Evolutionary conservation across 805 yeast species (phyloP), one percentile per base, ranked within the genome.

Genomic region (Maudiozyma turicensis): DNA sequence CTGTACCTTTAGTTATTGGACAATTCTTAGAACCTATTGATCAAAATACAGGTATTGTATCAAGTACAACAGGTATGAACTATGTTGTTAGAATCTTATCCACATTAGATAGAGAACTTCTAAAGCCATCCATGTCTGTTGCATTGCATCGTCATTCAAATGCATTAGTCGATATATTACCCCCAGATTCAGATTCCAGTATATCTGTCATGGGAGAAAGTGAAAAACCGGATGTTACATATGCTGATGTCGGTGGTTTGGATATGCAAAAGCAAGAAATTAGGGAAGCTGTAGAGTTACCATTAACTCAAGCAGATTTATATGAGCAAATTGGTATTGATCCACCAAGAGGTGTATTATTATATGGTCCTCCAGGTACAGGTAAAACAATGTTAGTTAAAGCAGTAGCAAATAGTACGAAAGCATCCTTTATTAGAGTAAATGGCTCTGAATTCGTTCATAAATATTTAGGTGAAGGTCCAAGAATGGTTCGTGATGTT

Each of bases 311-410:
- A 66, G 95, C 93, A 38, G 99, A 95, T 60, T 74, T 95, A 56
- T 93, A 93, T 71, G 85, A 87, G 63, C 98, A 93, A 70, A 93
- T 93, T 63, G 99, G 99, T 71, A 90, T 93, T 56, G 98, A 93
- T 61, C 99, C 99, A 15, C 99, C 99, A 54, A 82, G 98, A 58
- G 99, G 99, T 60, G 99, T 93, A 32, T 71, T 93, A 58, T 74
- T 93, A 52, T 93, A 93, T 69, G 99, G 99, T n/a, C 98, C 99
- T 9, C 99, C 99, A 44, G 99, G 99, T 66, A 93, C 99, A 1
- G 99, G 99, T 61, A 93, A 93, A 69, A 93, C 99, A 26, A 90
- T 93, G 98, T 77, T 93, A 65, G 99, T 93, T 45, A 93, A 93
- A 69, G 99, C 99, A 0, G 99, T 93, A 44, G 99, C 99, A 10